Evolutionary conservation across 305 asterid species (phyloP).

Genomic region (Rubia balearica): DNA sequence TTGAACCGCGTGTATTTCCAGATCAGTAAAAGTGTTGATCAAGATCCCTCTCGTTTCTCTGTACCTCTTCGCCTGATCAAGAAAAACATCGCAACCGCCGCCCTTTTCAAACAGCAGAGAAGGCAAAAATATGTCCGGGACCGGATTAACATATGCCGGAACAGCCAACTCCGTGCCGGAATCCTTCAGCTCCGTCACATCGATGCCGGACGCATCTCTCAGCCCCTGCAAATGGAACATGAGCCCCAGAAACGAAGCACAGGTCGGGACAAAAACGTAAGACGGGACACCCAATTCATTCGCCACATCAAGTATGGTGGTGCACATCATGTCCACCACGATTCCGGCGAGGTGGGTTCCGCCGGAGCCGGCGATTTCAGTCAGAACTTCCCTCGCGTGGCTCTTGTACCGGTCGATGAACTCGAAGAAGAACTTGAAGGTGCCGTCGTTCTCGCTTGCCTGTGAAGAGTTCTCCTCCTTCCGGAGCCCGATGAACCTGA

Average conservation of each 20-base stretch:
- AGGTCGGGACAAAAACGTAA: constrained; percentile 31
- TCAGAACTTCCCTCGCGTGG: constrained; percentile 27
- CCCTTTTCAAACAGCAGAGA: not conserved
- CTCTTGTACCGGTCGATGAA: constrained; percentile 19
- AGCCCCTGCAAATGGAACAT: constrained; percentile 21
- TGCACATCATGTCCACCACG: constrained; percentile 38
- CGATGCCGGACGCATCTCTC: constrained; percentile 17
- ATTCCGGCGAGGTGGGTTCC: constrained; percentile 20
- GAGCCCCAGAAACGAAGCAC: constrained; percentile 29
- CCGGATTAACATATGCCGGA: constrained; percentile 16
- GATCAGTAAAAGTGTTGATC: not conserved
- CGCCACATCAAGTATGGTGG: constrained; percentile 36
- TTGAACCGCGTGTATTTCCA: not conserved
- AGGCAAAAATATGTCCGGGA: constrained; percentile 20
- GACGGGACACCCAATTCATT: constrained; percentile 30
- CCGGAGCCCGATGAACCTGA: constrained; percentile 20
- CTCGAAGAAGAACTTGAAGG: not conserved
- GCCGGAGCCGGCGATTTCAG: constrained; percentile 3
- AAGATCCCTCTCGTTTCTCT: constrained; percentile 12
- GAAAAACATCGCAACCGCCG: not conserved
- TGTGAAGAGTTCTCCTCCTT: not conserved
- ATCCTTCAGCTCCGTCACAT: not conserved
- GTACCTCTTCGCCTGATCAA: constrained; percentile 7
- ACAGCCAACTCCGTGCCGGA: constrained; percentile 11
- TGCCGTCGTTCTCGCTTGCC: not conserved